Base-by-base conservation (phyloP, 2,329 filamentous ascomycete species). In the Sodiomyces alkalinus region DNA sequence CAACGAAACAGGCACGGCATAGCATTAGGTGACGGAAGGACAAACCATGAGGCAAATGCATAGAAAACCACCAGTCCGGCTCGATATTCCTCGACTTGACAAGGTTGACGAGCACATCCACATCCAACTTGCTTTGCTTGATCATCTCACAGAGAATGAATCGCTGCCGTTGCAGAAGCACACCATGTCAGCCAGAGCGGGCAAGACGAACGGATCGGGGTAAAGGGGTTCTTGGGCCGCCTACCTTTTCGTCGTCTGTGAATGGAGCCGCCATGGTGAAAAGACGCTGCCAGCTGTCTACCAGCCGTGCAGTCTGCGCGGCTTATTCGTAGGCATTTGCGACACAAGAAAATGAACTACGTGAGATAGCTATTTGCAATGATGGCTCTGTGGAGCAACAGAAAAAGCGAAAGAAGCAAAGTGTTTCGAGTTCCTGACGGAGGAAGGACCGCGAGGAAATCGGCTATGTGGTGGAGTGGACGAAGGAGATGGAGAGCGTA, bases 121-220 rank as follows among this genome's bases (percentile, higher is more conserved):
- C 43, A 30, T 66, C 57, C 32, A 69, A 46, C 17, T 54, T 46
- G 49, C 65, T 71, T 33, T 55, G 55, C 41, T 70, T 71, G 46
- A 72, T 62, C 41, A 71, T 64, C 47, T 72, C 67, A 32, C 56
- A 62, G 30, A 71, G 55, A 33, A 71, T 49, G 42, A 68, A 68
- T 35, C 64, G 62, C 66, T 71, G 41, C 10, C 25, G 34, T 25
- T 5, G 2, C 14, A 7, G 33, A 26, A 13, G 19, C 12, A 7
- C 23, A n/a, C 17, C 17, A 19, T 27, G 10, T 31, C 25, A 29
- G 5, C 19, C 14, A 26, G 29, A 17, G 15, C 29, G 7, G 19
- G 28, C 30, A 34, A 28, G 34, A n/a, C n/a, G n/a, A n/a, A n/a
- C 26, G 18, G 30, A 20, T 26, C 15, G 3, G 13, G 7, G 14